phyloP scores from a whole-genome alignment of 306 rosid genomes.

The Ochetophila trinervis region DNA sequence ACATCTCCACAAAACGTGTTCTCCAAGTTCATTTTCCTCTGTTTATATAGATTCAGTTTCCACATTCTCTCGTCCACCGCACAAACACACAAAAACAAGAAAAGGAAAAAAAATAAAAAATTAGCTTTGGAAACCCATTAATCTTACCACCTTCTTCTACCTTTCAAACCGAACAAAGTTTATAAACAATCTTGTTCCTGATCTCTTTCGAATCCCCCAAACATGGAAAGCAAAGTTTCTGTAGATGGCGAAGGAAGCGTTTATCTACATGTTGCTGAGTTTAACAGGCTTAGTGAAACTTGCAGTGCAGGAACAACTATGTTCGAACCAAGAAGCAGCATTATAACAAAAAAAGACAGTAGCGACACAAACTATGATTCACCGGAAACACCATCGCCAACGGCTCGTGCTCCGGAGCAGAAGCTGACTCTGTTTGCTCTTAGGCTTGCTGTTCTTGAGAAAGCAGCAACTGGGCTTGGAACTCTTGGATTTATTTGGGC shows the following conservation, averaged over 20 bases:
- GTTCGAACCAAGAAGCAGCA: conserved; percentile 49
- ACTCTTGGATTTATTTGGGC: conserved; percentile 96
- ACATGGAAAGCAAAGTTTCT: conserved; percentile 45
- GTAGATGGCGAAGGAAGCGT: conserved; percentile 39
- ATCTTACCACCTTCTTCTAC: background rate
- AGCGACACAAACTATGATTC: conserved; percentile 9
- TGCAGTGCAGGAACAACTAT: conserved; percentile 41
- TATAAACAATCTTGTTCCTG: background rate
- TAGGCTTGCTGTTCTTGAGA: conserved; percentile 84
- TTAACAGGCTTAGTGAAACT: conserved; percentile 39
- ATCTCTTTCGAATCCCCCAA: background rate
- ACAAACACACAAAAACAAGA: background rate
- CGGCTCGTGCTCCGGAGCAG: conserved; percentile 68
- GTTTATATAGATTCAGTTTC: conserved; percentile 12
- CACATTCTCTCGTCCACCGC: background rate
- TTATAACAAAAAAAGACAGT: conserved; percentile 46
- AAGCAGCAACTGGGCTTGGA: conserved; percentile 82
- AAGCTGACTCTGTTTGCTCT: conserved; percentile 82
- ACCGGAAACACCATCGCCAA: conserved; percentile 14
- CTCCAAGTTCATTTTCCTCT: conserved; percentile 36
- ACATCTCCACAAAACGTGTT: conserved; percentile 43
- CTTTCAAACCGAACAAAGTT: background rate
- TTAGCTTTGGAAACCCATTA: background rate
- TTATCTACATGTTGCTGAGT: conserved; percentile 44
- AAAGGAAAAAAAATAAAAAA: too few relatives aligned